A percentile compares a stretch with the other conserved stretches of the same genome.
Evolutionary conservation across 139 green algal genomes (phyloP).

Genomic region (Limnomonas spitsbergensis): DNA sequence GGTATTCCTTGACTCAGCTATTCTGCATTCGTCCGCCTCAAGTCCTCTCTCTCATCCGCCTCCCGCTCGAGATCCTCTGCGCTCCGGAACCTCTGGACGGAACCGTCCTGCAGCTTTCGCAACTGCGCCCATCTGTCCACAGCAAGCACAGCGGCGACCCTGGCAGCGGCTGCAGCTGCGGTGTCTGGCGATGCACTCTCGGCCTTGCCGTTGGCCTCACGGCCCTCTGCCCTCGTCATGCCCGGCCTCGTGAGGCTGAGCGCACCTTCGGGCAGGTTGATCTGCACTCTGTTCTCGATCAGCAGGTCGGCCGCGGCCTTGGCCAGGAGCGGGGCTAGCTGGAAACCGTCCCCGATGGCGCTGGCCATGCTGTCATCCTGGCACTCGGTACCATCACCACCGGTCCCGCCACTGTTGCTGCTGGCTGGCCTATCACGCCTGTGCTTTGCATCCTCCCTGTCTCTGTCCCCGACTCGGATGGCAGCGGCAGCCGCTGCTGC

Average conservation of each 20-base stretch:
- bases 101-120: not conserved
- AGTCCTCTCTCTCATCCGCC: not conserved
- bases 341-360: conserved; percentile 1
- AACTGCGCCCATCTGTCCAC: not conserved
- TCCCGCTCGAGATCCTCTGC: not conserved
- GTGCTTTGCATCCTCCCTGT: not conserved
- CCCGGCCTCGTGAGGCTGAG: not conserved
- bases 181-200: not conserved
- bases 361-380: not conserved
- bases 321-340: conserved; percentile 1
- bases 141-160: not conserved
- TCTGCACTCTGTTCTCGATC: not conserved
- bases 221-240: not conserved
- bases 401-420: not conserved
- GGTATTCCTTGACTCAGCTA: too few relatives aligned
- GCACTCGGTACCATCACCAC: not conserved
- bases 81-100: not conserved
- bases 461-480: not conserved
- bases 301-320: conserved; percentile 11
- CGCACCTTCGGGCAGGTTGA: not conserved
- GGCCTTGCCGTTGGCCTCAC: not conserved
- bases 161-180: not conserved
- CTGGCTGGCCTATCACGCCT: not conserved
- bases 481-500: not conserved
- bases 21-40: not conserved